Evolutionary conservation across 108 stramenopile genomes (phyloP), one percentile per base, ranked within the genome.

Genomic region (Thalassiosira profunda): DNA sequence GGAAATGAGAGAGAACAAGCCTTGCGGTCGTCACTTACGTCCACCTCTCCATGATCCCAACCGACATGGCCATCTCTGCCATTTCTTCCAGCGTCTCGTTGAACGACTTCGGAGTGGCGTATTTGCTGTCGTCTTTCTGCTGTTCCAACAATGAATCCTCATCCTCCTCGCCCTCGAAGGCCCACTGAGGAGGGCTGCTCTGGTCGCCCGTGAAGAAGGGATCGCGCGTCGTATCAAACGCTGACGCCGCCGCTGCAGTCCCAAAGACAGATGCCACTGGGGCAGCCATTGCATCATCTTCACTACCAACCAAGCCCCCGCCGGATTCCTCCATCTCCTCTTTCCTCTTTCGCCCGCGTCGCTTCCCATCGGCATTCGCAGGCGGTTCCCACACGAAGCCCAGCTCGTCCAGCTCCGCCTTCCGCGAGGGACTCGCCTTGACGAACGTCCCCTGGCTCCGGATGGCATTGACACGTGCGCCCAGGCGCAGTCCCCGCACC

Each of bases 391-490:
- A 96, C 17, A 86, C 76, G 70, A 96, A 93, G 17, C 95, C 95
- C 48, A 96, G 46, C 8, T 85, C 79, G 46, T 92, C 87, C 53
- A 96, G 67, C 57, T 82, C 66, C 24, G 79, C 66, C 52, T 67
- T 85, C 23, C 95, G 60, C 37, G 78, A 75, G 25, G 91, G 84
- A 65, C 86, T 70, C 15, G 70, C 69, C 51, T 87, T 92, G 21
- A 96, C 87, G 76, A 93, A 93, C 28, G 92, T 93, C 54, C 92
- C 92, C 64, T 92, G 92, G 41, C 84, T 82, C 47, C 95, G 85
- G 64, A 96, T 93, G n/a, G 91, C 88, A 79, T 93, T 92, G 33
- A 96, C 95, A 25, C 92, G 82, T 26, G 87, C 89, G 8, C 95
- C 95, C 28, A 96, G 80, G 24, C 86, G 76, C 25, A 96, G 73